Percentiles rank a stretch among this genome's conserved stretches.
These are phyloP conservation scores for Pisolithus microcarpus DNA, from an alignment of 768 basidiomycete species.

Conservation along the genomic window DNA sequence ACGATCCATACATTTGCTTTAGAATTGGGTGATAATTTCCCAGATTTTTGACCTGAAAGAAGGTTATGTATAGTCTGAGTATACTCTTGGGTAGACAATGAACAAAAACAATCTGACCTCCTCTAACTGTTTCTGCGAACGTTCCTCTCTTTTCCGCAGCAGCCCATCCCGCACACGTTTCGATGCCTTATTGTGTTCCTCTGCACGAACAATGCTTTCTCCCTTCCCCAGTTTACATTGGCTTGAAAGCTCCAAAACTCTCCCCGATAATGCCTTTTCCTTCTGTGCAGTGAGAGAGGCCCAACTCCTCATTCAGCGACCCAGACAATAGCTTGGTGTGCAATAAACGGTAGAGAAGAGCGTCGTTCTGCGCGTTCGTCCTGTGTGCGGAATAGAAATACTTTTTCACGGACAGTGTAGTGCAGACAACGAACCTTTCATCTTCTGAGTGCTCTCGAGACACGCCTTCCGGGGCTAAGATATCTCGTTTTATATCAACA, in stretches of 20 bases:
- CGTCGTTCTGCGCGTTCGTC: conserved; percentile 71
- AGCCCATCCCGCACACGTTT: conserved; percentile 71
- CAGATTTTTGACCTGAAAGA: conserved; percentile 63
- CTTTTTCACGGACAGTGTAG: neutral
- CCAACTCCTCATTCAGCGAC: conserved; percentile 54
- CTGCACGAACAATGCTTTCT: conserved; percentile 50
- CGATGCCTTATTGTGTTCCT: conserved; percentile 63
- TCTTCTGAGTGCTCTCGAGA: conserved; percentile 42
- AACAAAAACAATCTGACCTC: conserved; percentile 45
- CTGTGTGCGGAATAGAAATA: conserved; percentile 31
- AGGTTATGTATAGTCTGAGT: conserved; percentile 2
- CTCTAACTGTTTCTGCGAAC: conserved; percentile 48
- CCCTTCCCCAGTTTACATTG: conserved; percentile 68
- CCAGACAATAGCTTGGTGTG: conserved; percentile 77
- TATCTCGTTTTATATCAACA: conserved; percentile 39
- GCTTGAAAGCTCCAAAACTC: conserved; percentile 67
- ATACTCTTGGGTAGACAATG: neutral
- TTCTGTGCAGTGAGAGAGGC: conserved; percentile 60
- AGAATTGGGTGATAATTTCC: conserved; percentile 81
- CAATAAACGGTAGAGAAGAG: conserved; percentile 66
- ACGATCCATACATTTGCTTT: conserved; percentile 55
- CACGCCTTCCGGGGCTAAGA: conserved; percentile 14
- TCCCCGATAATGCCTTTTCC: conserved; percentile 69
- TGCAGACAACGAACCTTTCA: conserved; percentile 37
- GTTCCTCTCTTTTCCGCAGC: conserved; percentile 50